These are phyloP conservation scores for Botryotinia calthae DNA, from an alignment of 2,329 filamentous ascomycete species.

Conservation along the genomic window DNA sequence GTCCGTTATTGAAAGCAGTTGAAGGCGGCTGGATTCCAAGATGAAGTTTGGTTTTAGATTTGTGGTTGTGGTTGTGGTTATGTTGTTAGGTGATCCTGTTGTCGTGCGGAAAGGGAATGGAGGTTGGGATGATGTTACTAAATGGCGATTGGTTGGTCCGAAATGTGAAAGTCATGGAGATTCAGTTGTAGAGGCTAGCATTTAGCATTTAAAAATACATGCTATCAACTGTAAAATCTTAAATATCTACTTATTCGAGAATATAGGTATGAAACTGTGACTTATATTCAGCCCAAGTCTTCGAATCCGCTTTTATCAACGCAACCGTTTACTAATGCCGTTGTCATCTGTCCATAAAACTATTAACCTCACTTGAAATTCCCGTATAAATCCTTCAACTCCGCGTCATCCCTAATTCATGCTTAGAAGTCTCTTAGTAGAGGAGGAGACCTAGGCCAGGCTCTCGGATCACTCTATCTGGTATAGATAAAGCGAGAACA, in stretches of 20 bases:
- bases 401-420: too few relatives aligned
- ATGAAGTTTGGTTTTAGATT: neutral
- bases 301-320: neutral
- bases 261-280: neutral
- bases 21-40: neutral
- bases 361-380: too few relatives aligned
- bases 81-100: neutral
- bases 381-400: too few relatives aligned
- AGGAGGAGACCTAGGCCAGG: too few relatives aligned
- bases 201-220: neutral
- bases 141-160: neutral
- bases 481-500: too few relatives aligned
- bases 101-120: neutral
- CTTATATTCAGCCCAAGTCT: neutral
- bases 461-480: too few relatives aligned
- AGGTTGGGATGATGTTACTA: neutral
- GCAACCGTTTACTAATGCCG: neutral
- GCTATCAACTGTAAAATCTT: neutral
- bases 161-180: neutral
- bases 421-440: too few relatives aligned
- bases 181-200: neutral
- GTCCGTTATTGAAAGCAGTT: neutral
- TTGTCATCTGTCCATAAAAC: too few relatives aligned
- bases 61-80: rapidly evolving
- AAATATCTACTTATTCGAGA: neutral